A percentile compares a stretch with the other conserved stretches of the same genome.
phyloP scores from a whole-genome alignment of 75 land plant genomes.

The Cryptomeria japonica region DNA sequence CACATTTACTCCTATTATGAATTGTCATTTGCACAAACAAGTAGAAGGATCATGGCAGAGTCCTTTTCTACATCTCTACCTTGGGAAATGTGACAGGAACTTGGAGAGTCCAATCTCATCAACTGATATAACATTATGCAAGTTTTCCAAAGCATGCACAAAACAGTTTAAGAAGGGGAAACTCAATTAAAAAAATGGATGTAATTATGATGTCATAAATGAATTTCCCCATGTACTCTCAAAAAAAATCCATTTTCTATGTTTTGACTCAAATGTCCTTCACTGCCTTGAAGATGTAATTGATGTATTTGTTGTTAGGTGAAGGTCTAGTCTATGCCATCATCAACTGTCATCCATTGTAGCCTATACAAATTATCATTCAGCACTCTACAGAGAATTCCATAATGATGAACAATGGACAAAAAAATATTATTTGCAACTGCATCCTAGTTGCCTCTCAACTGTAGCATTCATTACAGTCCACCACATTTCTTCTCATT shows the following conservation, averaged over 20 bases:
- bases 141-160: neutral
- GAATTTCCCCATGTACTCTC: neutral
- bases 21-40: no score
- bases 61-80: no score
- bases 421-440: neutral
- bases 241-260: neutral
- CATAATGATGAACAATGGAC: neutral
- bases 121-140: no score
- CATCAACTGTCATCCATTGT: neutral
- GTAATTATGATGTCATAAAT: neutral
- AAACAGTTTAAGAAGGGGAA: neutral
- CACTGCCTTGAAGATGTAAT: neutral
- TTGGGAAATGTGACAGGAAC: no score
- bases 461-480: neutral
- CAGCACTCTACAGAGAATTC: neutral
- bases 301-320: neutral
- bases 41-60: no score
- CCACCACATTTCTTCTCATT: neutral
- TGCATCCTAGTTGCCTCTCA: neutral
- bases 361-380: constrained; percentile 1
- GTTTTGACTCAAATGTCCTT: neutral
- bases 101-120: no score
- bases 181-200: neutral
- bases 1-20: no score
- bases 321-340: neutral